Evolutionary conservation across 2,329 filamentous ascomycete species (phyloP), one percentile per base, ranked within the genome.

Genomic region (Hypoxylon sp.): DNA sequence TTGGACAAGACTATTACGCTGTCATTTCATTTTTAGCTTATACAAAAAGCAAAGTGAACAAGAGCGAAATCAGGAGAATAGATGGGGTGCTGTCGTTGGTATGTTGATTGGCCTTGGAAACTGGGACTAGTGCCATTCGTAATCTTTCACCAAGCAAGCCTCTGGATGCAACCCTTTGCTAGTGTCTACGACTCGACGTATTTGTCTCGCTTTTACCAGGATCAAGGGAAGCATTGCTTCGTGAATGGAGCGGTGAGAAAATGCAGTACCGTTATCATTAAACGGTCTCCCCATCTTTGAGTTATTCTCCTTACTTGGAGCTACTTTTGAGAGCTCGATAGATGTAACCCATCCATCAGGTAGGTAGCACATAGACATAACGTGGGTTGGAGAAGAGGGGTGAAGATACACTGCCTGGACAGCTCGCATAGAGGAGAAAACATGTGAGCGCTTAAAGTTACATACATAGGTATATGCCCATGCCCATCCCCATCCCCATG

Each of bases 151-250:
- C 14, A 52, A 50, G 50, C 50, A 53, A 65, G 57, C 57, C 57
- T 56, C 57, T 17, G 48, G n/a, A 28, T 38, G 55, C 34, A 55
- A 49, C 60, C 17, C 17, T 48, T n/a, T 38, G 49, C 48, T 65
- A 63, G 58, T 55, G 55, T 53, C 66, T 66, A 55, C 58, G 60
- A 45, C 45, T 14, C 19, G 63, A 57, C 59, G 45, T 19, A 55
- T 57, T 32, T 55, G 66, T 66, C 32, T 61, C 49, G 51, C 30
- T 23, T 60, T 5, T 25, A 14, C 53, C 36, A 53, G 19, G 23
- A 11, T 11, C 34, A 30, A 11, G 28, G 30, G 23, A 23, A 60
- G 10, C 6, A 34, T 17, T 36, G 21, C 2, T 43, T 13, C 14
- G 17, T 6, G 28, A 30, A 48, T 38, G 19, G 48, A 38, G 67